These are phyloP conservation scores for Sclerotinia minor DNA, from an alignment of 2,329 filamentous ascomycete genomes.

Conservation along the genomic window DNA sequence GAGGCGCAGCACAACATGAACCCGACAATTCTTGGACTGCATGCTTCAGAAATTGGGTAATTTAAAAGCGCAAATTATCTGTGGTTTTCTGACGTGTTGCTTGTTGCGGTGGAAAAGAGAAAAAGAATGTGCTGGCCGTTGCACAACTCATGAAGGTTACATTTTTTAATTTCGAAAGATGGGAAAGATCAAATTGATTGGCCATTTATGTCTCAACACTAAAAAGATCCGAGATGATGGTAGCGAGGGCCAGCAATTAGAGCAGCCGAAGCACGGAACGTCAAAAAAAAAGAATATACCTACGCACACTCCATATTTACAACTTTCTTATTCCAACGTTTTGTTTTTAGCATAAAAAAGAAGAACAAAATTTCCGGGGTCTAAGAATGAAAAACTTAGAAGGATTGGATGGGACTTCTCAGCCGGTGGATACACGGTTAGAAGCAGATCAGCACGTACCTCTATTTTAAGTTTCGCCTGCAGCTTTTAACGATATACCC, in stretches of 20 bases:
- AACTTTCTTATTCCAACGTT: not conserved
- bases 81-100: conserved; percentile 24
- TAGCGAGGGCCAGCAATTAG: conserved; percentile 22
- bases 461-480: conserved; percentile 19
- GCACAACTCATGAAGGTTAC: conserved; percentile 23
- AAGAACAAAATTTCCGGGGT: not conserved
- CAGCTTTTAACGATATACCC: conserved; percentile 23
- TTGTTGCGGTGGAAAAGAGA: conserved; percentile 12
- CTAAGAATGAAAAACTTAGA: conserved; percentile 12
- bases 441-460: conserved; percentile 11
- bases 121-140: conserved; percentile 22
- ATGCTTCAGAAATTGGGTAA: conserved; percentile 17
- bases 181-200: conserved; percentile 17
- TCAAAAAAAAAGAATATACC: not conserved
- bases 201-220: not conserved
- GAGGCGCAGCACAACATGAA: conserved; percentile 26
- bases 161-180: conserved; percentile 19
- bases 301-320: not conserved
- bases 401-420: conserved; percentile 16
- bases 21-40: conserved; percentile 23
- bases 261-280: conserved; percentile 7
- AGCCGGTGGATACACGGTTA: conserved; percentile 12
- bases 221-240: conserved; percentile 21
- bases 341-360: not conserved
- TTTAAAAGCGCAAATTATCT: conserved; percentile 14